Conservation (phyloP, 768 basidiomycete genomes). For the Lentinus brumalis region DNA sequence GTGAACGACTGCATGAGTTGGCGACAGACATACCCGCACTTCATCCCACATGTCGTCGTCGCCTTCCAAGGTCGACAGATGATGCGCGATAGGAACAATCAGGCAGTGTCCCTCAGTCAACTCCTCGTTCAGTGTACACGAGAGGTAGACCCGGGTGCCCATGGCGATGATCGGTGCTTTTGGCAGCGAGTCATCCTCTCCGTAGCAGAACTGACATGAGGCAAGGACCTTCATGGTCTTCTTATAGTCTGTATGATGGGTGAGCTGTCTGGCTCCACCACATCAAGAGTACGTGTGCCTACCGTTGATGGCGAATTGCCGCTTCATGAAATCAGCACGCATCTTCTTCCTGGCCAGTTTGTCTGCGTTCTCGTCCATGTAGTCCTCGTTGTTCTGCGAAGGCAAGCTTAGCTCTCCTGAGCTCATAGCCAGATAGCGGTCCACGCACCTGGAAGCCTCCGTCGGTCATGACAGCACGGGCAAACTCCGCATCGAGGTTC, state of each 20-base stretch:
- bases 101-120: slow-evolving; percentile 91
- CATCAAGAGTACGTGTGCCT: slow-evolving; percentile 20
- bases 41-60: slow-evolving; percentile 99
- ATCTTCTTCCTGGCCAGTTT: slow-evolving; percentile 91
- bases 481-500: slow-evolving; percentile 87
- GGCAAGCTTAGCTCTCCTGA: not conserved
- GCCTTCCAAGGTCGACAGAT: slow-evolving; percentile 86
- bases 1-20: not conserved
- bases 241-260: slow-evolving; percentile 73
- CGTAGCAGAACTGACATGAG: slow-evolving; percentile 85
- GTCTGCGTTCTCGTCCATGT: slow-evolving; percentile 97
- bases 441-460: slow-evolving; percentile 75
- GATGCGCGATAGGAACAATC: slow-evolving; percentile 95
- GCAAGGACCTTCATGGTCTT: slow-evolving; percentile 89
- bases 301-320: slow-evolving; percentile 97
- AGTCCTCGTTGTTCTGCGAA: slow-evolving; percentile 80
- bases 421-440: not conserved
- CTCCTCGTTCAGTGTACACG: slow-evolving; percentile 85
- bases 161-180: slow-evolving; percentile 87
- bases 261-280: not conserved
- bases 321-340: slow-evolving; percentile 94
- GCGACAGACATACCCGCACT: slow-evolving; percentile 62
- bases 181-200: slow-evolving; percentile 89
- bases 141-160: slow-evolving; percentile 90
- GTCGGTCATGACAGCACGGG: slow-evolving; percentile 84